Conservation (phyloP, 495 filamentous ascomycete species). For the Terfezia boudieri region DNA sequence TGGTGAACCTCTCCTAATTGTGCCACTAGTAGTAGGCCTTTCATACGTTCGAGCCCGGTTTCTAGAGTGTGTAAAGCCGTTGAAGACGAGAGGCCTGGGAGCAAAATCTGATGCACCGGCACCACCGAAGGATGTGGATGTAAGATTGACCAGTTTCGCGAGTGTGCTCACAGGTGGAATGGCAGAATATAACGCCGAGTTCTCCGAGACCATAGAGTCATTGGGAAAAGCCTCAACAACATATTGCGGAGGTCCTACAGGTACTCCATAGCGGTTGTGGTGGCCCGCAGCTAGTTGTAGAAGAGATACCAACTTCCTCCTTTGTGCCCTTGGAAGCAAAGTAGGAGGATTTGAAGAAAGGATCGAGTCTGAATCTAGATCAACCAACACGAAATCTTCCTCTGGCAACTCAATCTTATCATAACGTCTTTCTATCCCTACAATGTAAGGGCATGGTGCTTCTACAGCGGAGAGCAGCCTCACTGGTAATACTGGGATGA, state of each 20-base stretch:
- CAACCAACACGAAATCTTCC: conserved; percentile 90
- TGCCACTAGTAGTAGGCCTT: conserved; percentile 61
- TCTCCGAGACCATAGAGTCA: conserved; percentile 74
- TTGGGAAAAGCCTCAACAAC: conserved; percentile 79
- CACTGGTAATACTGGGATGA: neutral
- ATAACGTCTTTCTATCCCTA: conserved; percentile 83
- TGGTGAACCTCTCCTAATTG: conserved; percentile 46
- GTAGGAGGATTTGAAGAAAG: conserved; percentile 53
- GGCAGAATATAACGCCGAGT: conserved; percentile 49
- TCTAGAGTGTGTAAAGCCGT: conserved; percentile 66
- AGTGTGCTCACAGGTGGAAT: conserved; percentile 47
- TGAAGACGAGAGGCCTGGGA: conserved; percentile 47
- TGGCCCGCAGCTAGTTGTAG: conserved; percentile 80
- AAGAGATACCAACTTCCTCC: conserved; percentile 69
- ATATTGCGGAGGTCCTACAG: conserved; percentile 73
- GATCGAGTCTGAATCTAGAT: conserved; percentile 75
- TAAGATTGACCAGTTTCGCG: conserved; percentile 65
- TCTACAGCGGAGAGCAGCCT: neutral
- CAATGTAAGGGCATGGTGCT: conserved; percentile 90
- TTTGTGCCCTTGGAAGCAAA: conserved; percentile 65
- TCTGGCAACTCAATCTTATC: conserved; percentile 78
- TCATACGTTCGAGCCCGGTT: conserved; percentile 40
- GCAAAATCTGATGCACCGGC: conserved; percentile 28
- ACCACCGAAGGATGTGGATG: conserved; percentile 66
- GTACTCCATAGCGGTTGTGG: conserved; percentile 66